phyloP scores from a whole-genome alignment of 768 basidiomycete genomes.

The Crassisporium funariophilum region DNA sequence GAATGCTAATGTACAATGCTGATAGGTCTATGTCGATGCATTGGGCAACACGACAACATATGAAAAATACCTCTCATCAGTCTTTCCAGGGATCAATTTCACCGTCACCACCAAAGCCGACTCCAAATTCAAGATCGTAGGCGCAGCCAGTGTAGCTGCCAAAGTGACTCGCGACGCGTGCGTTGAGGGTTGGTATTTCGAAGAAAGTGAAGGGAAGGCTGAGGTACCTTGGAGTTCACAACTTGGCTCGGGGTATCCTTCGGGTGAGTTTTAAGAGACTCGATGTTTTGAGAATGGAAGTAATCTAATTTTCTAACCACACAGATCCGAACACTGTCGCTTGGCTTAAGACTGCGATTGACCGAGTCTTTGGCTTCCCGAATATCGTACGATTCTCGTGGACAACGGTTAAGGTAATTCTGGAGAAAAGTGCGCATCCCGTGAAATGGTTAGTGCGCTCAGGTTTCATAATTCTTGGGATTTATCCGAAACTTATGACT shows the following conservation, averaged over 20 bases:
- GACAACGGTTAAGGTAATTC: conserved; percentile 84
- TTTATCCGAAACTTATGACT: background rate
- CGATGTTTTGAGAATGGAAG: background rate
- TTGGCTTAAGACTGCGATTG: conserved; percentile 76
- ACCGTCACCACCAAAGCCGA: conserved; percentile 94
- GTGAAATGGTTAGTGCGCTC: conserved; percentile 70
- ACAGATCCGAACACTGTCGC: conserved; percentile 90
- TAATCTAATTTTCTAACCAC: background rate
- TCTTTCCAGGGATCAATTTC: conserved; percentile 85
- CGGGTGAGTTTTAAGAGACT: conserved; percentile 51
- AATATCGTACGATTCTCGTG: conserved; percentile 92
- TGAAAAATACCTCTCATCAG: conserved; percentile 74
- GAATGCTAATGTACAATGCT: background rate
- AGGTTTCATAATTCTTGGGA: background rate
- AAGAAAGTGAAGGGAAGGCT: conserved; percentile 49
- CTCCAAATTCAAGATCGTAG: conserved; percentile 94
- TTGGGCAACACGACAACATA: conserved; percentile 87
- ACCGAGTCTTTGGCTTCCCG: conserved; percentile 92
- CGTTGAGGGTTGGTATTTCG: conserved; percentile 82
- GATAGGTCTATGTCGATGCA: conserved; percentile 91
- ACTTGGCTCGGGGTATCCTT: conserved; percentile 90
- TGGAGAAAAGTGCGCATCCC: conserved; percentile 79
- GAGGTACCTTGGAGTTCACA: conserved; percentile 31
- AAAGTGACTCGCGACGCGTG: conserved; percentile 95
- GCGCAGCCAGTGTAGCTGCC: conserved; percentile 96